Evolutionary conservation across 768 basidiomycete species (phyloP), one percentile per base, ranked within the genome.

Genomic region (Kwoniella shandongensis): DNA sequence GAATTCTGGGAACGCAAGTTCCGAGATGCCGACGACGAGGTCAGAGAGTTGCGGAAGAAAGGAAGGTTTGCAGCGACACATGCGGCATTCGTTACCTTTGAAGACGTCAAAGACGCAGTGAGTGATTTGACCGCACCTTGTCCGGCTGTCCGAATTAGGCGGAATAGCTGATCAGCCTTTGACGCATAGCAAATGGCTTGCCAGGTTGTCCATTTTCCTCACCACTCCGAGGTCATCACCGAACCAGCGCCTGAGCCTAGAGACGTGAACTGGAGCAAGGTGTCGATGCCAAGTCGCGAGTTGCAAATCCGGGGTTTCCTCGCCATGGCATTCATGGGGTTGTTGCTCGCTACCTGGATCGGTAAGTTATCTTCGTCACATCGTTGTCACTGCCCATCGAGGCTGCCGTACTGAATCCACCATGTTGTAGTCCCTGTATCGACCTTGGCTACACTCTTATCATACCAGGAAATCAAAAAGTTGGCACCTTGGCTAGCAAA

Each of bases 211-310:
- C 88, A 91, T 67, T 83, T 87, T 0, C 81, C 88, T 0, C 81
- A 81, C 50, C 86, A 86, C 15, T 81, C 81, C 50, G 82, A 85
- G 73, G 82, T 83, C 49, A 81, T 81, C 29, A 93, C 89, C 11
- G 82, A 80, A 56, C 83, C 84, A 18, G 92, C 94, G 0, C 94
- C 94, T 0, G 93, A 97, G 72, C 93, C 94, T 10, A 84, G 94
- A 45, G 94, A 98, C 74, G 89, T 98, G 54, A 84, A 97, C 18
- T 99, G 96, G 96, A 81, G 86, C 27, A 92, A 91, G 65, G 87
- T 98, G 79, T 80, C 85, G 1, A 83, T 86, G 20, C 83, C 89
- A 0, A 79, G 80, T 0, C 70, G 81, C 15, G 79, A 83, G 30
- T 79, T 85, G 17, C 81, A 83, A 44, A 80, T 84, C 3, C 85